Evolutionary conservation across 2,329 filamentous ascomycete species (phyloP), one percentile per base, ranked within the genome.

Genomic region (Diaporthe vexans): DNA sequence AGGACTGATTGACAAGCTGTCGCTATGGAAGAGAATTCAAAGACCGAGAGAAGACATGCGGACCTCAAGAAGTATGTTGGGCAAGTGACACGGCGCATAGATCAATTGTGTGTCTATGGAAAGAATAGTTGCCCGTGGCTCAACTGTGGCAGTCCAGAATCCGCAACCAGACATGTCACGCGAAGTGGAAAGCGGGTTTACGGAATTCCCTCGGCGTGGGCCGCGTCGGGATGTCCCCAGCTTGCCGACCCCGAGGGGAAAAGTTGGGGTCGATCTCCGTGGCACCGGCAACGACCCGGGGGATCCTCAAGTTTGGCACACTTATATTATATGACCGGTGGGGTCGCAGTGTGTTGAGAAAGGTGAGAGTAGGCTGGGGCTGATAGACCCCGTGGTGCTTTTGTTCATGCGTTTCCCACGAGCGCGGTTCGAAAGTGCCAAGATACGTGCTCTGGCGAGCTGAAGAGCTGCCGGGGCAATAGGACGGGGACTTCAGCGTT

Each of bases 401-500:
- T 48, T 10, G 24, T 29, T 33, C 17, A 33, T n/a, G 59, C 8
- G 10, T 8, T 33, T 17, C 15, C 37, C 4, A 8, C 13, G n/a
- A 29, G 6, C 17, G 7, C n/a, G 43, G 17, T 11, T 0, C 4
- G 33, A 40, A n/a, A 33, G 35, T 3, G n/a, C 4, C 33, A 8
- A n/a, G 61, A 51, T 29, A 15, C 37, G 13, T 37, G 10, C 40
- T 17, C 40, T 52, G n/a, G 24, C 43, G 19, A 13, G 58, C 24
- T 29, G 37, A 4, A 6, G 24, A 61, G 58, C 58, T 21, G n/a
- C 9, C 40, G 63, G 46, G 63, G 63, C 17, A n/a, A 68, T 54
- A 68, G 63, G 46, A 68, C 51, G 63, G 63, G 46, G 63, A 68
- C 21, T 40, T 54, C 13, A n/a, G 33, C 15, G 29, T 68, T 68